These are phyloP conservation scores for Leptodontidium sp. DNA, from an alignment of 2,329 filamentous ascomycete genomes.

Conservation along the genomic window DNA sequence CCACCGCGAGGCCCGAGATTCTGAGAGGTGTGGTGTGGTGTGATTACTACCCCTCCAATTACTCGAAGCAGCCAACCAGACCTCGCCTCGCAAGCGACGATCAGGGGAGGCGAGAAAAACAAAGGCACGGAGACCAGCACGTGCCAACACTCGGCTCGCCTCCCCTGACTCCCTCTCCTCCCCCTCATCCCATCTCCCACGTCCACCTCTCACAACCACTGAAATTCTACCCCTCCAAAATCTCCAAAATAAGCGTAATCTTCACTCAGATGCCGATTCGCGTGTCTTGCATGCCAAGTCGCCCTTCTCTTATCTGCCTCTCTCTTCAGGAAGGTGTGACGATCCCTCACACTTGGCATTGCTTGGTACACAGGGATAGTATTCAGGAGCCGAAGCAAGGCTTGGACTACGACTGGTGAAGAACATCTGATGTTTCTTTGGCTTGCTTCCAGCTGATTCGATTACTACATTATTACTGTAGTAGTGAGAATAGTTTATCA, in stretches of 20 bases:
- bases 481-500: background rate
- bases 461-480: background rate
- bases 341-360: conserved; percentile 14
- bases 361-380: conserved; percentile 14
- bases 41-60: background rate
- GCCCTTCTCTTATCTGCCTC: background rate
- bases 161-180: background rate
- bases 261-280: background rate
- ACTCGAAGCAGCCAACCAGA: conserved; percentile 14
- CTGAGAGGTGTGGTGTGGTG: too few species aligned
- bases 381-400: background rate
- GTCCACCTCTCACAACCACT: background rate
- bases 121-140: background rate
- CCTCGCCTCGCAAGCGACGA: conserved; percentile 8
- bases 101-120: conserved; percentile 1
- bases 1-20: background rate
- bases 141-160: background rate
- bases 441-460: background rate
- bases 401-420: background rate
- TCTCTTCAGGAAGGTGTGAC: conserved; percentile 14
- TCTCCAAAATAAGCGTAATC: background rate
- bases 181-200: conserved; percentile 9
- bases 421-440: background rate
- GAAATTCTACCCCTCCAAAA: background rate
- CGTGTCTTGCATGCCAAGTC: conserved; percentile 17